Conservation (phyloP, 2,329 filamentous ascomycete species). For the Alternaria novae-zelandiae region DNA sequence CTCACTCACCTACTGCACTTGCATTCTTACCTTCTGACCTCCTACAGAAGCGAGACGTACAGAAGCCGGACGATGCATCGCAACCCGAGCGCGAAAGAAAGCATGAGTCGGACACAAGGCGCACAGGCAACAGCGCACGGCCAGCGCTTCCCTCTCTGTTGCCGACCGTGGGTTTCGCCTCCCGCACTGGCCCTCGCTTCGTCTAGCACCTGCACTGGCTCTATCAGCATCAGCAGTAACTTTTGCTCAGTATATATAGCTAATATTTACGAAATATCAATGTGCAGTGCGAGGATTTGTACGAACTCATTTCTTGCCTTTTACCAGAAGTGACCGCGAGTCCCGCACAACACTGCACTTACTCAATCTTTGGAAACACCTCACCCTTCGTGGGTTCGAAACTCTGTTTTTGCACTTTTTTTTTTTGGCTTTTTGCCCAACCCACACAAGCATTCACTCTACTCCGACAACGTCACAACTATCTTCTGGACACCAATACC, state of each 20-base stretch:
- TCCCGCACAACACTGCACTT: slow-evolving; percentile 65
- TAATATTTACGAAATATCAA: slow-evolving; percentile 8
- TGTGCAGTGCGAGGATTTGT: slow-evolving; percentile 73
- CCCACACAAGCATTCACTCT: not conserved
- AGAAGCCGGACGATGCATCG: not conserved
- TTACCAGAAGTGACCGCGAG: slow-evolving; percentile 81
- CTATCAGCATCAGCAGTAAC: not conserved
- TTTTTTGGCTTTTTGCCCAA: slow-evolving; percentile 3
- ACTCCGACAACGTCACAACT: not conserved
- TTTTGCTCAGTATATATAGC: not conserved
- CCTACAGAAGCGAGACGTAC: not conserved
- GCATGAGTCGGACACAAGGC: not conserved
- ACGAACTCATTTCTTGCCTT: slow-evolving; percentile 79
- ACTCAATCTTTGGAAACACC: slow-evolving; percentile 62
- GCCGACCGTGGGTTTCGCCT: not conserved
- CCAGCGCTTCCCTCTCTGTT: slow-evolving; percentile 1
- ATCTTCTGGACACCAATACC: not conserved
- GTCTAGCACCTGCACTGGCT: not conserved
- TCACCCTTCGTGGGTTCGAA: slow-evolving; percentile 50
- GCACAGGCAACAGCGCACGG: slow-evolving; percentile 14
- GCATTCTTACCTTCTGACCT: too few relatives aligned
- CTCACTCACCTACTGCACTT: not conserved
- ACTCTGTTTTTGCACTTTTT: slow-evolving; percentile 44
- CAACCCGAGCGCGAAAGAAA: not conserved
- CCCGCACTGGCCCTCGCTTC: not conserved